Evolutionary conservation across 1,284 basidiomycete genomes (phyloP), one percentile per base, ranked within the genome.

Genomic region (Kalmanozyma brasiliensis): DNA sequence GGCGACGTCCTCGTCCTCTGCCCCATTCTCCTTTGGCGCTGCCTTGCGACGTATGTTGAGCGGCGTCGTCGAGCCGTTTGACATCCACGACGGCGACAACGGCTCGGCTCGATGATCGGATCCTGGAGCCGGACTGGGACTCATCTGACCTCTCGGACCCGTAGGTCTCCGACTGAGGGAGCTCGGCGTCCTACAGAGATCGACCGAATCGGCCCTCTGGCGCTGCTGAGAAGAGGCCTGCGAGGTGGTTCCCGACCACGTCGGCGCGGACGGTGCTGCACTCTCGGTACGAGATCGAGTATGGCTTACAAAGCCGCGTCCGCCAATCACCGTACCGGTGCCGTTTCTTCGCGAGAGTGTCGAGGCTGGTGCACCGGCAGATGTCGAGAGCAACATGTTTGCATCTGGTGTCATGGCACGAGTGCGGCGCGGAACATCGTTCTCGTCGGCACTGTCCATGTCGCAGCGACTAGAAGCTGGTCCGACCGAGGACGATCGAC

Each of bases 21-120:
- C 46, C n/a, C n/a, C 36, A 4, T 52, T 38, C 4, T 43, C 42
- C 19, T n/a, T 42, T 14, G 66, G 66, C 16, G 47, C 46, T 20
- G 66, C 47, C 40, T 69, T 69, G 20, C 66, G 38, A 22, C 66
- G 56, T 19, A 69, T 61, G 44, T 69, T 69, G 42, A 69, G 52
- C 20, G 66, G 60, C 6, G 66, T 64, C n/a, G 66, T 63, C 2
- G 55, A 37, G 2, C 51, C 58, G 14, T 37, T 52, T 9, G 42
- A 47, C 3, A 65, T 35, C 55, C 46, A 55, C 8, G 61, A 64
- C 4, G 53, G 49, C 26, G 61, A 58, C 0, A 35, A 10, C 16
- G 49, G 49, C 42, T 58, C 55, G n/a, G 24, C 26, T 1, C 47
- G 36, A 3, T 33, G 24, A 23, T 45, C 14, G 7, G 51, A 35